These are phyloP conservation scores for Grosmannia huntii DNA, from an alignment of 2,329 filamentous ascomycete species.

Conservation along the genomic window DNA sequence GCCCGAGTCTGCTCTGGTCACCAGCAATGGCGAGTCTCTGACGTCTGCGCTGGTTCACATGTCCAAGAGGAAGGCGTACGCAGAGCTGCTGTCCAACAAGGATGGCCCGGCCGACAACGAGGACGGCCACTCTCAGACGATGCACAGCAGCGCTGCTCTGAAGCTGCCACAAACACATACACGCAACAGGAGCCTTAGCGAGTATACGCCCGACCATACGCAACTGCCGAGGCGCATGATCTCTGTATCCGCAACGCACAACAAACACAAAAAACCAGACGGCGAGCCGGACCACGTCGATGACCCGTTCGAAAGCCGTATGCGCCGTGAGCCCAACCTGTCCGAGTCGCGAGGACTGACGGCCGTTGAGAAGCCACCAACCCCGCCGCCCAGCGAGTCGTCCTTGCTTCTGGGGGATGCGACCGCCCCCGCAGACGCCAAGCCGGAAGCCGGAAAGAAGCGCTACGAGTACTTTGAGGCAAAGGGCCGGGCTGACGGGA, in stretches of 20 bases:
- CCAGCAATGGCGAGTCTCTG: slow-evolving; percentile 38
- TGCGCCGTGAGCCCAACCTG: slow-evolving; percentile 67
- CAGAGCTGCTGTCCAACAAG: slow-evolving; percentile 25
- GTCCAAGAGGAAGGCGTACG: slow-evolving; percentile 45
- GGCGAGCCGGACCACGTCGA: slow-evolving; percentile 13
- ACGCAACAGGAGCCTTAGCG: slow-evolving; percentile 75
- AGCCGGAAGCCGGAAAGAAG: slow-evolving; percentile 24
- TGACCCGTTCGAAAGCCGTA: slow-evolving; percentile 20
- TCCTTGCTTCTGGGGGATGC: slow-evolving; percentile 32
- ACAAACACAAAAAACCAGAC: slow-evolving; percentile 31
- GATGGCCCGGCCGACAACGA: slow-evolving; percentile 7
- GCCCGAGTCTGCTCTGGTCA: slow-evolving; percentile 33
- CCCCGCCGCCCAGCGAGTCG: slow-evolving; percentile 70
- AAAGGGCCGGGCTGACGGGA: slow-evolving; percentile 50
- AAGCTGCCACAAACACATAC: slow-evolving; percentile 43
- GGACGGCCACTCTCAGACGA: not conserved
- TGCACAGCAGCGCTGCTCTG: slow-evolving; percentile 14
- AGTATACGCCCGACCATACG: slow-evolving; percentile 66
- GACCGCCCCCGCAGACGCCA: slow-evolving; percentile 28
- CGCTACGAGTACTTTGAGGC: slow-evolving; percentile 57
- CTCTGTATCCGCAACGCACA: slow-evolving; percentile 54
- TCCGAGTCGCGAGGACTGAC: slow-evolving; percentile 66
- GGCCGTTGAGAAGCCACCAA: slow-evolving; percentile 52
- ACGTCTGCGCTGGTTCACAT: slow-evolving; percentile 37
- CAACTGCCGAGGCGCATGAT: slow-evolving; percentile 58